A percentile compares a stretch with the other conserved stretches of the same genome.
These are phyloP conservation scores for Cyberlindnera lachancei DNA, from an alignment of 805 yeast genomes.

Conservation along the genomic window DNA sequence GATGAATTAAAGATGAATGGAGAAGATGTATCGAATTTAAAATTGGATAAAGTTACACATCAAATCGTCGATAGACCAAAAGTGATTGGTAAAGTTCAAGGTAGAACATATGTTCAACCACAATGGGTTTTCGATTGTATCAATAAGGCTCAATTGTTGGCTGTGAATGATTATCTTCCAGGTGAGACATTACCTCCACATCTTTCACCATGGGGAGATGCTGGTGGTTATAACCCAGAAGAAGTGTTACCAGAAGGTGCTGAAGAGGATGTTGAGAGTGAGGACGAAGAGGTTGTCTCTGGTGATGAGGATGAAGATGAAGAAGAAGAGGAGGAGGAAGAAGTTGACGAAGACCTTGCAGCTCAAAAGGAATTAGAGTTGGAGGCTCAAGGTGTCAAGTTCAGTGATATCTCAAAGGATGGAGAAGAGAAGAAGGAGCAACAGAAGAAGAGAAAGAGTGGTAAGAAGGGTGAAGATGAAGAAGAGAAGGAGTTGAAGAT, in stretches of 20 bases:
- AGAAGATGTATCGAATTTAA: constrained; percentile 36
- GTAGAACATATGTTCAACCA: constrained; percentile 92
- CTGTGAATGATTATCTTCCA: constrained; percentile 81
- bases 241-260: constrained; percentile 35
- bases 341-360: constrained; percentile 39
- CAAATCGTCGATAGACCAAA: constrained; percentile 93
- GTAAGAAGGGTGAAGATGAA: constrained; percentile 38
- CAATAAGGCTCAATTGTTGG: constrained; percentile 65
- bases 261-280: constrained; percentile 39
- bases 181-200: constrained; percentile 97
- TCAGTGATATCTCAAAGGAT: constrained; percentile 48
- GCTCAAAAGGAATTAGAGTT: constrained; percentile 80
- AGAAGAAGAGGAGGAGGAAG: constrained; percentile 7
- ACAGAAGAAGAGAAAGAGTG: constrained; percentile 30
- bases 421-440: constrained; percentile 24
- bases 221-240: constrained; percentile 82
- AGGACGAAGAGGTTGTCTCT: constrained; percentile 37
- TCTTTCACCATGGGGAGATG: constrained; percentile 98
- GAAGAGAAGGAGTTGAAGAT: constrained; percentile 86
- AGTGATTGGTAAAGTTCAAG: constrained; percentile 67
- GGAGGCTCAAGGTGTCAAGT: constrained; percentile 84
- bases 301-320: constrained; percentile 46
- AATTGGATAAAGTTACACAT: constrained; percentile 72
- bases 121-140: constrained; percentile 96
- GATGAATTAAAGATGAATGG: constrained; percentile 51